A percentile compares a stretch with the other conserved stretches of the same genome.
Conservation (phyloP, 1,284 basidiomycete species). For the Moesziomyces aphidis region DNA sequence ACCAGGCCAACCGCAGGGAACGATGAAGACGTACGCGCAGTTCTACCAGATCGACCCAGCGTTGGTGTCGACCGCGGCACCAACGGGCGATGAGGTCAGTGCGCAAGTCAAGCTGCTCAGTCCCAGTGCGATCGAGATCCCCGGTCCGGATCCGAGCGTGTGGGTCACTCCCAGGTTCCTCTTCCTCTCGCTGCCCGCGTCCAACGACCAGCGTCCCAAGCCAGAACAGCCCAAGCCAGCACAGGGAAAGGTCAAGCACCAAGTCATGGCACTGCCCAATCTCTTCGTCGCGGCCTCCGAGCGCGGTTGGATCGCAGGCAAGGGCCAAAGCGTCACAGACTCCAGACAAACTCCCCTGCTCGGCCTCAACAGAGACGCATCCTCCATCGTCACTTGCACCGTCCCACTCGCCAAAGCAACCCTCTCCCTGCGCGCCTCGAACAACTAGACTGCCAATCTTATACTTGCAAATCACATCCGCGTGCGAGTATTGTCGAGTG, state of each 20-base stretch:
- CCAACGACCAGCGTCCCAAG: slow-evolving; percentile 25
- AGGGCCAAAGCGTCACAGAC: slow-evolving; percentile 9
- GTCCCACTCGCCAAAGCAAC: slow-evolving; percentile 37
- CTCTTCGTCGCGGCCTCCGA: slow-evolving; percentile 54
- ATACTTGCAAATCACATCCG: background rate
- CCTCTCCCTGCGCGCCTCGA: slow-evolving; percentile 21
- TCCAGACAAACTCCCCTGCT: slow-evolving; percentile 10
- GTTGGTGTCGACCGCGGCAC: slow-evolving; percentile 3
- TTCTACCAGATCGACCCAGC: slow-evolving; percentile 40
- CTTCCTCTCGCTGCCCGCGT: slow-evolving; percentile 45
- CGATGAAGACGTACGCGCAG: slow-evolving; percentile 45
- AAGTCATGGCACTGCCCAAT: slow-evolving; percentile 55
- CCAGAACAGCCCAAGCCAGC: slow-evolving; percentile 3
- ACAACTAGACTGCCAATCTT: background rate
- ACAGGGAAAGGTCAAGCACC: slow-evolving; percentile 21
- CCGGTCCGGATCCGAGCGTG: slow-evolving; percentile 44
- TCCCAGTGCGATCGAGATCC: slow-evolving; percentile 48
- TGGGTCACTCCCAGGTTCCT: slow-evolving; percentile 52
- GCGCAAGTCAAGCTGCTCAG: slow-evolving; percentile 29
- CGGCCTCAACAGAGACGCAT: slow-evolving; percentile 32
- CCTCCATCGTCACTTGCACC: slow-evolving; percentile 34
- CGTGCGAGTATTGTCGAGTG: background rate
- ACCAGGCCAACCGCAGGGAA: slow-evolving; percentile 71
- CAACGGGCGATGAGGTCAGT: slow-evolving; percentile 10
- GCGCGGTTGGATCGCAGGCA: slow-evolving; percentile 51